Conservation (phyloP, 768 basidiomycete species). For the Pholiota conissans region DNA sequence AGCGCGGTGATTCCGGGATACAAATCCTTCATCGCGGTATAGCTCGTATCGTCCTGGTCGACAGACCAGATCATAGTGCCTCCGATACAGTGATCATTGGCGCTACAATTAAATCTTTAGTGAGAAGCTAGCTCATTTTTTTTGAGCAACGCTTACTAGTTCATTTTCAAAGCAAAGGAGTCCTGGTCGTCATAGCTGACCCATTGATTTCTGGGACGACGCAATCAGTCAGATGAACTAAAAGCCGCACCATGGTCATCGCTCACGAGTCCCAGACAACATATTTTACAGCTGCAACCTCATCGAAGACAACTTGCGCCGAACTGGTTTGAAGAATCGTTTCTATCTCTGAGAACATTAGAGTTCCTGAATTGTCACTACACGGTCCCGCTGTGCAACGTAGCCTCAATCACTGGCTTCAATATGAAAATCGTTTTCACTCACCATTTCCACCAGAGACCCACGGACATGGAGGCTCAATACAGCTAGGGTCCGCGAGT, state of each 20-base stretch:
- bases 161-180: constrained; percentile 22
- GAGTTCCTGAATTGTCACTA: constrained; percentile 11
- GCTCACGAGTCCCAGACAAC: constrained; percentile 19
- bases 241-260: neutral
- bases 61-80: constrained; percentile 25
- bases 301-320: constrained; percentile 16
- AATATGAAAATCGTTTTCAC: too few species aligned
- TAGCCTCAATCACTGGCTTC: too few species aligned
- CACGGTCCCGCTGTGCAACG: constrained; percentile 4
- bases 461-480: constrained; percentile 19
- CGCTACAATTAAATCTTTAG: too few species aligned
- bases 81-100: constrained; percentile 20
- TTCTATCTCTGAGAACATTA: constrained; percentile 17
- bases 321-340: constrained; percentile 11
- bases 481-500: constrained; percentile 18
- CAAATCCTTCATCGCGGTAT: constrained; percentile 2
- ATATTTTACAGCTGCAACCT: constrained; percentile 24
- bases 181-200: constrained; percentile 25
- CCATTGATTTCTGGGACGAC: constrained; percentile 21
- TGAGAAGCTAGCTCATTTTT: too few species aligned
- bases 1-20: neutral
- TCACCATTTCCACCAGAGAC: constrained; percentile 15
- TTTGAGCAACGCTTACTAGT: constrained; percentile 11
- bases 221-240: neutral
- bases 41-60: constrained; percentile 9